Evolutionary conservation across 1,284 basidiomycete species (phyloP).

Genomic region (Pyrrhoderma noxium): DNA sequence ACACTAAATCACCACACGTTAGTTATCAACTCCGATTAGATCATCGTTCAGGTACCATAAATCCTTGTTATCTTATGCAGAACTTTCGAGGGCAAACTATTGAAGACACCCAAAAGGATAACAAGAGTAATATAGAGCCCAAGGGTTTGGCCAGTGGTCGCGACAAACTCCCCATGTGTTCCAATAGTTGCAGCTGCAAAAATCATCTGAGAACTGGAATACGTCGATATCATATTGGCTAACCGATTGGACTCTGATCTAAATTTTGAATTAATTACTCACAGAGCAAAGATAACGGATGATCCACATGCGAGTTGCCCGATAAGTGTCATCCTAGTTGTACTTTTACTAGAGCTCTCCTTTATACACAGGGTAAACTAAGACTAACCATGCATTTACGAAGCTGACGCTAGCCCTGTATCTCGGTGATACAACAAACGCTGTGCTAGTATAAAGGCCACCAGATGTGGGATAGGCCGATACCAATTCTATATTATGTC

Average conservation of each 20-base stretch:
- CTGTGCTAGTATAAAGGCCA: conserved; percentile 19
- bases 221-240: no score
- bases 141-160: conserved; percentile 19
- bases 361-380: background rate
- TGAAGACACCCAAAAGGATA: conserved; percentile 19
- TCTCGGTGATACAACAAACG: conserved; percentile 17
- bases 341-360: background rate
- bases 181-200: conserved; percentile 21
- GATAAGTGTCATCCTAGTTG: conserved; percentile 20
- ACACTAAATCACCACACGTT: conserved; percentile 10
- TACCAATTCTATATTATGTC: conserved; percentile 17
- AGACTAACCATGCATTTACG: conserved; percentile 18
- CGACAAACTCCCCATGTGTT: conserved; percentile 20
- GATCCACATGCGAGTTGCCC: conserved; percentile 22
- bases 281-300: conserved; percentile 22
- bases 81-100: conserved; percentile 20
- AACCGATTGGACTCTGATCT: no score
- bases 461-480: conserved; percentile 21
- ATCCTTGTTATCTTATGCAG: conserved; percentile 16
- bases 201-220: conserved; percentile 21
- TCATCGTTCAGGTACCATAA: no score
- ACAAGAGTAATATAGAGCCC: conserved; percentile 21
- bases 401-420: conserved; percentile 19
- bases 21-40: no score
- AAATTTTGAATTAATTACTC: no score